These are phyloP conservation scores for Aureobasidium pullulans DNA, from an alignment of 2,329 filamentous ascomycete species.

Conservation along the genomic window DNA sequence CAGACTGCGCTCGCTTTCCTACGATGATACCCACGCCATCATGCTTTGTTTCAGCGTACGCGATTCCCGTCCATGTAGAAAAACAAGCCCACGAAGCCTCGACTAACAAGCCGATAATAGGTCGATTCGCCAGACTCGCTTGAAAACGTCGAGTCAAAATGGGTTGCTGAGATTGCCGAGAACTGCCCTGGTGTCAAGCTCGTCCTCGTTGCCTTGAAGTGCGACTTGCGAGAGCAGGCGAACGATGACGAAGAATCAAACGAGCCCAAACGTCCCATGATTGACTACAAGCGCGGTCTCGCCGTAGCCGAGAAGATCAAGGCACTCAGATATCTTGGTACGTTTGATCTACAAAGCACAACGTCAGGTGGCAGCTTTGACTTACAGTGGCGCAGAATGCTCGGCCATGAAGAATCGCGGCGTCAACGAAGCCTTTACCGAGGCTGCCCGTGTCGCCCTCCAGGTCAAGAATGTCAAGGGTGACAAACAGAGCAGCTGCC, in stretches of 20 bases:
- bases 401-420: conserved; percentile 97
- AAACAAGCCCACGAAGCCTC: neutral
- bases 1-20: conserved; percentile 85
- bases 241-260: conserved; percentile 57
- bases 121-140: conserved; percentile 92
- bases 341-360: conserved; percentile 18
- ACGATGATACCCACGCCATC: conserved; percentile 96
- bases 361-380: neutral
- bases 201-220: conserved; percentile 92
- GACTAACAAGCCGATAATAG: conserved; percentile 27
- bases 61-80: neutral
- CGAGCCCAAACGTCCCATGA: conserved; percentile 54
- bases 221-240: conserved; percentile 76
- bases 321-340: conserved; percentile 82
- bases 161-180: conserved; percentile 95
- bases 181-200: conserved; percentile 95
- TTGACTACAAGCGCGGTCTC: conserved; percentile 85
- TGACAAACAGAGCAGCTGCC: conserved; percentile 39
- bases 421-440: conserved; percentile 97
- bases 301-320: conserved; percentile 88
- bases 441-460: conserved; percentile 89
- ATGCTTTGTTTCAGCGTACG: conserved; percentile 92
- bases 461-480: conserved; percentile 44
- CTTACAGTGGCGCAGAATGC: conserved; percentile 58
- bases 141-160: conserved; percentile 98